Evolutionary conservation across 345 rosid genomes (phyloP).

Genomic region (Trapa incisa): DNA sequence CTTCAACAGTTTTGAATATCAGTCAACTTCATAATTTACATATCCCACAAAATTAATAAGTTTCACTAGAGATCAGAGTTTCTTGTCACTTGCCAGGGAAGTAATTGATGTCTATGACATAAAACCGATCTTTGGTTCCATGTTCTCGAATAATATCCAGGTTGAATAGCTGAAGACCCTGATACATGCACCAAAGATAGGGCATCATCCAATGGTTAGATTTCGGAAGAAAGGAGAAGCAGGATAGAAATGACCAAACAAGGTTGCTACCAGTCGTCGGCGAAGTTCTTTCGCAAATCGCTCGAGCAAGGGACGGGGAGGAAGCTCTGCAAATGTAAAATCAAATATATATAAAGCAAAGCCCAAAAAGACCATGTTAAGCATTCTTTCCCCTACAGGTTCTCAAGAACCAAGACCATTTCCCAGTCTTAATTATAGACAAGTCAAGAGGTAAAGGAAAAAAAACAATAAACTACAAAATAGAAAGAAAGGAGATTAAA

Average conservation of each 20-base stretch:
- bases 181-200: background rate
- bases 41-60: background rate
- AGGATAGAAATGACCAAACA: background rate
- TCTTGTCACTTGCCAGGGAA: slow-evolving; percentile 48
- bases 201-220: background rate
- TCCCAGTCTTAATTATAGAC: no score
- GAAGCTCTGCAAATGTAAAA: slow-evolving; percentile 47
- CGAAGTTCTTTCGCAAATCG: slow-evolving; percentile 71
- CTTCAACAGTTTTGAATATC: background rate
- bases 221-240: background rate
- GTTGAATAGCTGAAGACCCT: slow-evolving; percentile 73
- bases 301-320: slow-evolving; percentile 62
- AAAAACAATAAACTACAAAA: no score
- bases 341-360: background rate
- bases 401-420: no score
- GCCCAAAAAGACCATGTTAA: no score
- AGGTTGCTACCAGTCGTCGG: slow-evolving; percentile 35
- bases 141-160: slow-evolving; percentile 71
- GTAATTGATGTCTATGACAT: slow-evolving; percentile 74
- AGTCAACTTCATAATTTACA: background rate
- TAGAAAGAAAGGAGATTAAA: background rate
- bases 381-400: no score
- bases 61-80: background rate
- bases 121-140: slow-evolving; percentile 52
- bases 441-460: no score